Percentiles rank a stretch among this genome's conserved stretches.
These are phyloP conservation scores for Exsudoporus frostii DNA, from an alignment of 768 basidiomycete species.

Conservation along the genomic window DNA sequence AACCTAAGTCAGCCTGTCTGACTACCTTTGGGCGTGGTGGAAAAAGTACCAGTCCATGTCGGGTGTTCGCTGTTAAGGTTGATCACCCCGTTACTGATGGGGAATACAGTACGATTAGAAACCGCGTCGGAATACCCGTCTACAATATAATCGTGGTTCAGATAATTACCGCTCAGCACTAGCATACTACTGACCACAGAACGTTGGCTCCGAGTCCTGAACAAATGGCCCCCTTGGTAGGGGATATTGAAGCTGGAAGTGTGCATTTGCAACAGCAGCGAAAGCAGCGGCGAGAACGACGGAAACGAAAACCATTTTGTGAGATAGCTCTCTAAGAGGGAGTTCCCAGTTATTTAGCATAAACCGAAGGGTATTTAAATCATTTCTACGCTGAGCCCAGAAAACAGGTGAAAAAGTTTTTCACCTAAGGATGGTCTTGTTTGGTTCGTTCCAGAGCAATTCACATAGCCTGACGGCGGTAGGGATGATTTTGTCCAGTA, in stretches of 20 bases:
- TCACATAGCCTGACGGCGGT: too few relatives aligned
- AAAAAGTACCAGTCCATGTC: conserved; percentile 48
- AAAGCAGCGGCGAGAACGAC: conserved; percentile 37
- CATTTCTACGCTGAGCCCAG: neutral
- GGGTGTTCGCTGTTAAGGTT: conserved; percentile 65
- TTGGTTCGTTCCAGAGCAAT: conserved; percentile 2
- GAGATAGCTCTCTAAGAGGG: neutral
- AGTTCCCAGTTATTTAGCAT: neutral
- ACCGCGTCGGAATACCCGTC: conserved; percentile 59
- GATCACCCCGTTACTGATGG: conserved; percentile 60
- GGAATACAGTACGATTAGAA: conserved; percentile 65
- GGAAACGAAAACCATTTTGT: conserved; percentile 34
- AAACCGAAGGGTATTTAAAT: conserved; percentile 7
- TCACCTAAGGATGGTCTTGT: conserved; percentile 21
- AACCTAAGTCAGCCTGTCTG: neutral
- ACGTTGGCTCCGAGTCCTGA: conserved; percentile 51
- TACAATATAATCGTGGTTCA: conserved; percentile 24
- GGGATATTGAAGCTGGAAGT: conserved; percentile 82
- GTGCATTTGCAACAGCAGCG: conserved; percentile 51
- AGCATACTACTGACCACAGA: conserved; percentile 56
- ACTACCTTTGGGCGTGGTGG: neutral
- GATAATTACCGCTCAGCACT: neutral
- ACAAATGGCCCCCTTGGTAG: conserved; percentile 67
- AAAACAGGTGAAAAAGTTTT: conserved; percentile 9
- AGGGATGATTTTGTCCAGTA: too few relatives aligned